These are phyloP conservation scores for Plantago lanceolata DNA, from an alignment of 305 asterid genomes.

Conservation along the genomic window DNA sequence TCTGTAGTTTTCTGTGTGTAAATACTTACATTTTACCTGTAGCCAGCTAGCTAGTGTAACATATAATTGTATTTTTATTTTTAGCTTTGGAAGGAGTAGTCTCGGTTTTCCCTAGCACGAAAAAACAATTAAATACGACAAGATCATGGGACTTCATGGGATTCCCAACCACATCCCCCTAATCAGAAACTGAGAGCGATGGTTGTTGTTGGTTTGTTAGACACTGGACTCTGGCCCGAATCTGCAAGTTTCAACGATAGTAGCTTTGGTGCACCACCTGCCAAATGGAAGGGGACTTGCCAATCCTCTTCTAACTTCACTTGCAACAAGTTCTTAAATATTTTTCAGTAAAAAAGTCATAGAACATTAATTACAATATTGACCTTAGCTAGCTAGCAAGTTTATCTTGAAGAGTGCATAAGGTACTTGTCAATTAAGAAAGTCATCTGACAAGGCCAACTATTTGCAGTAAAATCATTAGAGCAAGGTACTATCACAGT, in stretches of 20 bases:
- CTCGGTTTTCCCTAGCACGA: conserved; percentile 36
- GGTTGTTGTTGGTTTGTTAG: conserved; percentile 30
- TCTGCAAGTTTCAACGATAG: conserved; percentile 34
- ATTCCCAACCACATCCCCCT: conserved; percentile 1
- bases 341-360: not conserved
- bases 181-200: conserved; percentile 27
- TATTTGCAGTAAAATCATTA: conserved; percentile 41
- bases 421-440: no score
- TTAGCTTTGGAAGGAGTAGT: conserved; percentile 33
- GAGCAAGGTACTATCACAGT: conserved; percentile 36
- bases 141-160: conserved; percentile 42
- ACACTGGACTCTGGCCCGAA: conserved; percentile 44
- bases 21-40: no score
- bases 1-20: no score
- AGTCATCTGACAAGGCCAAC: no score
- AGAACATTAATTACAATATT: no score
- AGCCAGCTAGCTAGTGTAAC: no score
- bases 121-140: conserved; percentile 35
- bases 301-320: conserved; percentile 35
- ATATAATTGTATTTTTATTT: not conserved
- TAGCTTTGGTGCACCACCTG: conserved; percentile 35
- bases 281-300: conserved; percentile 49
- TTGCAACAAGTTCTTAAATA: conserved; percentile 31
- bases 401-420: no score
- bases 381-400: no score